Evolutionary conservation across 306 rosid genomes (phyloP), one percentile per base, ranked within the genome.

Genomic region (Prosopis cineraria): DNA sequence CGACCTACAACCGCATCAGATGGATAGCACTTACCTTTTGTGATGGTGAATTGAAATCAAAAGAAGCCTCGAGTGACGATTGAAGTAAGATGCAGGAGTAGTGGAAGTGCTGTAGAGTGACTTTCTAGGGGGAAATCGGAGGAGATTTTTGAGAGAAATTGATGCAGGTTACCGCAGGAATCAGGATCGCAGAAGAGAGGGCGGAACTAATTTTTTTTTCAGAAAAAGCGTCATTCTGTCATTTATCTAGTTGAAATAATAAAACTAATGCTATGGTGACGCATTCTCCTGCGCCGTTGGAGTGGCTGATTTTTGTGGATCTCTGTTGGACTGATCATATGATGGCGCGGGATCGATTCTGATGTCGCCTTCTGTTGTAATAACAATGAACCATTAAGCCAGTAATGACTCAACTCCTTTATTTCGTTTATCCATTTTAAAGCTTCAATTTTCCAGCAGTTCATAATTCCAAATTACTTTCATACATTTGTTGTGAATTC

Each of bases 1-100:
- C 47, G 29, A 44, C 65, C 56, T 25, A 60, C 44, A 82, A 82
- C 71, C 24, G 65, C 68, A 27, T 25, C 47, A 40, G 68, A 16
- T 39, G 55, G 72, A 67, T 20, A 39, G 52, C n/a, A 27, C 72
- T 67, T 11, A 67, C 72, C 72, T 67, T 40, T 39, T 40, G 72
- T 39, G 31, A 67, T 39, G 33, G n/a, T 65, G 70, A 67, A 33
- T 25, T 81, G 37, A 75, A 67, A 24, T 39, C 33, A 67, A 33
- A 67, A 40, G 63, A 40, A 39, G 72, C 52, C 17, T 22, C 16
- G 7, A 67, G 31, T 17, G 50, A 40, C 29, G 19, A 36, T 4
- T 36, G 47, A 36, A 3, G 30, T 20, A 37, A n/a, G 47, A 65
- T 10, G 48, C 19, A 9, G 70, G 30, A 65, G 70, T 30, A 9